A percentile compares a stretch with the other conserved stretches of the same genome.
Conservation (phyloP, 2,329 filamentous ascomycete species). For the Ciborinia camelliae region DNA sequence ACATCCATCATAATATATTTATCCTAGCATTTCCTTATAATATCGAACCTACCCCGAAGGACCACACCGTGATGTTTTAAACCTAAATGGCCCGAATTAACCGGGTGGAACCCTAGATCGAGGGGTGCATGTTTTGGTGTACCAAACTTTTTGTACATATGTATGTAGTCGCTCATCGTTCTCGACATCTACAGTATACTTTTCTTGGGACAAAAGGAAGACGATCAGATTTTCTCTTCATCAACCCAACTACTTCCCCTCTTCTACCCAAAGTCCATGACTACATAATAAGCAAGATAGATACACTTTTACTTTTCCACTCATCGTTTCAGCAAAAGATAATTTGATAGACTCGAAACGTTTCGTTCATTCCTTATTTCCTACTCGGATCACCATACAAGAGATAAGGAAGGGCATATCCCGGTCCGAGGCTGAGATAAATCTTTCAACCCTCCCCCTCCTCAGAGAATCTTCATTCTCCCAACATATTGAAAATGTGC, state of each 20-base stretch:
- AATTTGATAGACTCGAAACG: background rate
- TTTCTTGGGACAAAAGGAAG: background rate
- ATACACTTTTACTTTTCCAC: background rate
- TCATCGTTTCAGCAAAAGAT: background rate
- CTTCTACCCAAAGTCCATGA: background rate
- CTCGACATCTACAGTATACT: background rate
- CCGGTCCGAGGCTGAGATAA: constrained; percentile 13
- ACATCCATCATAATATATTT: background rate
- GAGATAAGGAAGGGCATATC: constrained; percentile 9
- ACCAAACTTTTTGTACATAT: constrained; percentile 30
- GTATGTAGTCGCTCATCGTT: constrained; percentile 29
- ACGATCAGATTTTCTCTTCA: constrained; percentile 18
- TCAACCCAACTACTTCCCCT: constrained; percentile 11
- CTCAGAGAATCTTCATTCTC: background rate
- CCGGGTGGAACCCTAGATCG: constrained; percentile 31
- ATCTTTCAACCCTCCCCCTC: background rate
- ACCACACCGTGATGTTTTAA: constrained; percentile 15
- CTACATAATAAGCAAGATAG: background rate
- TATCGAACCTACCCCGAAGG: constrained; percentile 23
- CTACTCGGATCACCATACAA: constrained; percentile 1
- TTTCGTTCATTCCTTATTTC: background rate
- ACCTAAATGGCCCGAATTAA: constrained; percentile 26
- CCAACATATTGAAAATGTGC: constrained; percentile 46
- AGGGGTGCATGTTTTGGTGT: constrained; percentile 26
- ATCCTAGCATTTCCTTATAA: constrained; percentile 4